Percentiles rank a stretch among this genome's conserved stretches.
phyloP scores from a whole-genome alignment of 2,329 filamentous ascomycete genomes.

The Orbilia quercus region DNA sequence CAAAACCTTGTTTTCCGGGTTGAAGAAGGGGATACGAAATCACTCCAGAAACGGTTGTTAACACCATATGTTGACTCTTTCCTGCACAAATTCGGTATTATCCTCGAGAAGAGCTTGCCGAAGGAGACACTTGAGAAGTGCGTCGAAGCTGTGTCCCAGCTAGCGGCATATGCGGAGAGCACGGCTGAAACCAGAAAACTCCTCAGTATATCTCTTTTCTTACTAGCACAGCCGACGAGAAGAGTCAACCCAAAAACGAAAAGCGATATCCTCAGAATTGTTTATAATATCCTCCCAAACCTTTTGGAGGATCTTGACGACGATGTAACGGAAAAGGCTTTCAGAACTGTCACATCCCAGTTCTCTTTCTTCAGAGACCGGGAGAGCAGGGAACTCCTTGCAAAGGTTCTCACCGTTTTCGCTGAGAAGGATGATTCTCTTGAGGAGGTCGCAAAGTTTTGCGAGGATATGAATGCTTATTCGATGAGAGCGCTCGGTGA shows the following conservation, averaged over 20 bases:
- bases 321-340: constrained; percentile 74
- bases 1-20: constrained; percentile 74
- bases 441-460: constrained; percentile 74
- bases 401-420: constrained; percentile 77
- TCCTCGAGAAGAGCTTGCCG: constrained; percentile 74
- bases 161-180: constrained; percentile 76
- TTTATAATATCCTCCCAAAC: constrained; percentile 81
- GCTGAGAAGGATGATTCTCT: constrained; percentile 73
- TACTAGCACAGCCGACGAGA: constrained; percentile 85
- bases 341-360: constrained; percentile 78
- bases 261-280: constrained; percentile 79
- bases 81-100: constrained; percentile 74
- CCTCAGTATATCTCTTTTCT: constrained; percentile 80
- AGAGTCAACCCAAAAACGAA: constrained; percentile 86
- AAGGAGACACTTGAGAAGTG: constrained; percentile 82
- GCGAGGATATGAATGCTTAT: constrained; percentile 83
- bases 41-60: constrained; percentile 70
- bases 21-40: constrained; percentile 66
- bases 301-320: constrained; percentile 70
- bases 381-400: constrained; percentile 78
- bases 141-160: constrained; percentile 80
- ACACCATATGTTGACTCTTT: constrained; percentile 71
- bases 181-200: constrained; percentile 78
- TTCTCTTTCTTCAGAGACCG: constrained; percentile 92
- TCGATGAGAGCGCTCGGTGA: constrained; percentile 79